Evolutionary conservation across 1,139 yeast genomes (phyloP).

Genomic region (Saccharomycopsis hybrid): DNA sequence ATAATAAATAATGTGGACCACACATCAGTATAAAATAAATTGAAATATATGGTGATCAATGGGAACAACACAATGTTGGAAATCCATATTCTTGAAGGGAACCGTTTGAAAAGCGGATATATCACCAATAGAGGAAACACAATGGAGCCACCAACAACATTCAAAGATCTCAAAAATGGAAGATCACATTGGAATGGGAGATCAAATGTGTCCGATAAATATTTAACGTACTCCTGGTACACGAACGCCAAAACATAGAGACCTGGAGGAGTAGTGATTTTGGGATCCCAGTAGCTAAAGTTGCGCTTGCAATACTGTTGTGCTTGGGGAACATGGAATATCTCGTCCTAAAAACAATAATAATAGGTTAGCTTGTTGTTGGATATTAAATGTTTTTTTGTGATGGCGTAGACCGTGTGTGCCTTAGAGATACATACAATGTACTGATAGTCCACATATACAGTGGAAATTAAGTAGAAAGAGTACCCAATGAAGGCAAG

Average conservation of each 20-base stretch:
- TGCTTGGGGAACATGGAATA: constrained; percentile 80
- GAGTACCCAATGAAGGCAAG: constrained; percentile 8
- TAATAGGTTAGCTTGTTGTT: too few species aligned
- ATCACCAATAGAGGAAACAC: constrained; percentile 42
- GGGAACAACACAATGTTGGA: constrained; percentile 57
- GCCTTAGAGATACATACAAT: constrained; percentile 5
- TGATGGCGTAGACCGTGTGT: too few species aligned
- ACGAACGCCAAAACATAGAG: constrained; percentile 58
- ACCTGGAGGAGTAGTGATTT: constrained; percentile 97
- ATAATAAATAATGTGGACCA: constrained; percentile 78
- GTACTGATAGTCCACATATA: constrained; percentile 17
- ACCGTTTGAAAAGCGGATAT: constrained; percentile 32
- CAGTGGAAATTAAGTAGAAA: constrained; percentile 9
- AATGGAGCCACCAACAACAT: constrained; percentile 55
- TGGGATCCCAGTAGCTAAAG: constrained; percentile 71
- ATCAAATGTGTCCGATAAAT: too few species aligned
- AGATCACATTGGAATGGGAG: constrained; percentile 33
- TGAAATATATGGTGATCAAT: constrained; percentile 62
- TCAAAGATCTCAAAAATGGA: constrained; percentile 48
- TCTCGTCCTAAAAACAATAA: constrained; percentile 79
- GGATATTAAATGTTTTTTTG: too few species aligned
- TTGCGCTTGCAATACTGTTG: constrained; percentile 54
- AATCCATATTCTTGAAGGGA: constrained; percentile 41
- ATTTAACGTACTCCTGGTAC: neutral
- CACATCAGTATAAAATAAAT: constrained; percentile 84